Evolutionary conservation across 305 asterid genomes (phyloP), one percentile per base, ranked within the genome.

Genomic region (Vinca major): DNA sequence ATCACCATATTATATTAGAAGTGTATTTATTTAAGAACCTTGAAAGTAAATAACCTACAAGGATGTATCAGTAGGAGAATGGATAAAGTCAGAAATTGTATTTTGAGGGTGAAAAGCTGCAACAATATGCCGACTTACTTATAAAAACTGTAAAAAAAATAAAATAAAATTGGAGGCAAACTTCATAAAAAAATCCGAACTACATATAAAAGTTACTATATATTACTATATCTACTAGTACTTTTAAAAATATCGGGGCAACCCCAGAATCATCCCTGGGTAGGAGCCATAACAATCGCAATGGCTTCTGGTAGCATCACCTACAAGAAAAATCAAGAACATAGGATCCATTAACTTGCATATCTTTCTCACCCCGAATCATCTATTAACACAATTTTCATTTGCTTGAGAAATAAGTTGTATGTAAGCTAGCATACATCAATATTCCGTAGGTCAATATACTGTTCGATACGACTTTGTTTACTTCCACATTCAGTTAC

Each of bases 281-380:
- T n/a, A n/a, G 99, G 99, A 79, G 99, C 99, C 99, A 94, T 89
- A 73, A 94, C 99, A 70, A 94, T 91, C 37, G 98, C 98, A 80
- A 94, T 71, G 50, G 99, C 95, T 80, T 94, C 99, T 26, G 96
- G 96, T 75, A 94, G 79, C 98, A 94, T 94, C 58, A 94, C 85
- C 99, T 94, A 78, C 47, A 75, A 74, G 81, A 50, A 71, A 76
- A 71, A 48, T 45, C 47, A 71, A 47, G 39, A 13, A 7, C 43
- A 50, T 53, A 39, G 43, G 21, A 26, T 20, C 19, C 20, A 36
- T 36, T 12, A n/a, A 37, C 13, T 11, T 13, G n/a, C 52, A 48
- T 48, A 48, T 13, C 5, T 36, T 58, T 39, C n/a, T 26, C 11
- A 13, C 11, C 5, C 43, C 26, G 0, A 12, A 7, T 40, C 17